Conservation (phyloP, 169 alveolate genomes). For the Plasmodium vinckei region DNA sequence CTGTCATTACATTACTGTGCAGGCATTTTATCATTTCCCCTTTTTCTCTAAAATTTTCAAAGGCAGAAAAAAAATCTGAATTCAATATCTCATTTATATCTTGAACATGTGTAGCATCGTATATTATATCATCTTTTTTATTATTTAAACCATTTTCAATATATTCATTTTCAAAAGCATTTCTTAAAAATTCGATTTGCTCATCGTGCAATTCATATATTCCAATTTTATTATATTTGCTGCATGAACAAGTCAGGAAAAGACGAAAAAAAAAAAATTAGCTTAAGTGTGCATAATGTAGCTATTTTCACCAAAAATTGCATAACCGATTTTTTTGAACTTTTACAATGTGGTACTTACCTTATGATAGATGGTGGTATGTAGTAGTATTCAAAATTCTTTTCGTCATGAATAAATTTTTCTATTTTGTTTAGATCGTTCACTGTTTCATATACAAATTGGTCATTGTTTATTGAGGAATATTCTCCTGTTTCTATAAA, state of each 20-base stretch:
- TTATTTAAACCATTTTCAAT: conserved; percentile 8
- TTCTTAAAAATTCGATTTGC: conserved; percentile 35
- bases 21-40: neutral
- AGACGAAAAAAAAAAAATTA: neutral
- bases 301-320: neutral
- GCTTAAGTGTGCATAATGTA: neutral
- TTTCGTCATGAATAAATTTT: neutral
- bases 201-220: conserved; percentile 42
- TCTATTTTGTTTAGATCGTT: neutral
- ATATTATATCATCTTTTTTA: neutral
- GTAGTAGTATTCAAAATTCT: conserved; percentile 40
- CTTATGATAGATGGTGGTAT: conserved; percentile 49
- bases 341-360: neutral
- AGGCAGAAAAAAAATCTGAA: conserved; percentile 18
- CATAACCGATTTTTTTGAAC: neutral
- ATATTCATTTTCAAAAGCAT: conserved; percentile 31
- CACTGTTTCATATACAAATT: conserved; percentile 21
- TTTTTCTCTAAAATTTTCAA: conserved; percentile 13
- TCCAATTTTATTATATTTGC: conserved; percentile 33
- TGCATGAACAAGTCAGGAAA: conserved; percentile 10
- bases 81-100: conserved; percentile 4
- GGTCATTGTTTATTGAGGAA: conserved; percentile 29
- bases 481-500: conserved; percentile 24
- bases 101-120: neutral
- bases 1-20: neutral